Evolutionary conservation across 345 rosid species (phyloP), one percentile per base, ranked within the genome.

Genomic region (Gossypium raimondii): DNA sequence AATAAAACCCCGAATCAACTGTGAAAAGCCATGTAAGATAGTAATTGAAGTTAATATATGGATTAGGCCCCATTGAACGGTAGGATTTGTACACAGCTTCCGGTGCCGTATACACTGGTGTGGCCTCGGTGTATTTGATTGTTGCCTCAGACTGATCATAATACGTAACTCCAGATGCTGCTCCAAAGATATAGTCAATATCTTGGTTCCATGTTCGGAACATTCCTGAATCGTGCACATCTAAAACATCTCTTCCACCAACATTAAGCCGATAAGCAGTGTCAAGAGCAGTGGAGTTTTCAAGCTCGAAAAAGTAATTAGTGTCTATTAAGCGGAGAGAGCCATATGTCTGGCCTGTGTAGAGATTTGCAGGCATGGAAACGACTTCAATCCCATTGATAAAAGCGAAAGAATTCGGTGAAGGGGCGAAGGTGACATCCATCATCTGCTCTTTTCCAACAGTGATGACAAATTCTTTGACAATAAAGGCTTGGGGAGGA

Each of bases 11-110:
- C 2, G 83, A 76, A 7, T 81, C 87, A 16, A 88, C 87, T 0
- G 57, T 67, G 51, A 81, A 85, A 22, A 77, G 74, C 92, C 92
- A 88, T 0, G 92, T 85, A 13, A 88, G 83, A 34, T 76, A 67
- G 75, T 82, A 80, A 0, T 24, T 72, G 44, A 75, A 38, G 58
- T 3, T 76, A 0, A 24, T 18, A 9, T 44, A 41, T 7, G 7
- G 1, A 1, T 2, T 25, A 0, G 9, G 10, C 1, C 85, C 84
- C 92, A 85, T 86, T 16, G 79, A 43, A 57, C 79, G 75, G 16
- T 80, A 71, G 11, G 85, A 81, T 11, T 41, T 65, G 47, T 83
- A 85, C 3, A 86, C 82, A 0, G 0, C 1, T 24, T 29, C 65
- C 0, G 92, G 89, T 1, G 92, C 92, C 11, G 78, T 29, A 50